phyloP scores from a whole-genome alignment of 2,329 filamentous ascomycete genomes.

The Colletotrichum chlorophyti region DNA sequence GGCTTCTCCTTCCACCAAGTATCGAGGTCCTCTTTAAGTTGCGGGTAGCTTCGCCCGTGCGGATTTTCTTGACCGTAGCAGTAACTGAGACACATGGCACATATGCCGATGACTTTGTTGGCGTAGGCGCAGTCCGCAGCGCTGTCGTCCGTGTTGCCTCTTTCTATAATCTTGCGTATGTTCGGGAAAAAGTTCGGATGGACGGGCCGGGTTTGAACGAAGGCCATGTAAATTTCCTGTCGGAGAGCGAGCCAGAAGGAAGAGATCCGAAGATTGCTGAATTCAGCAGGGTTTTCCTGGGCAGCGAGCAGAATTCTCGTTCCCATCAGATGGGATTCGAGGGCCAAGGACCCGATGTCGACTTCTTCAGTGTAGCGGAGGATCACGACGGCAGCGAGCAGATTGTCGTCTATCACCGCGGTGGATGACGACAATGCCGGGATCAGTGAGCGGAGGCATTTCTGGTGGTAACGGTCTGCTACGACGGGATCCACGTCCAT shows the following conservation, averaged over 20 bases:
- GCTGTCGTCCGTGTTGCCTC: slow-evolving; percentile 16
- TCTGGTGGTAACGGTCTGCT: slow-evolving; percentile 37
- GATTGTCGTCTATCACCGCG: slow-evolving; percentile 37
- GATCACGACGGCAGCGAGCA: slow-evolving; percentile 38
- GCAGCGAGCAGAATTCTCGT: slow-evolving; percentile 37
- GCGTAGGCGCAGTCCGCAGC: slow-evolving; percentile 33
- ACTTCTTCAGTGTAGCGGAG: slow-evolving; percentile 39
- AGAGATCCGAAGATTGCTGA: slow-evolving; percentile 36
- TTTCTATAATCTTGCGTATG: slow-evolving; percentile 31
- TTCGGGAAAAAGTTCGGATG: slow-evolving; percentile 34
- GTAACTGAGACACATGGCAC: slow-evolving; percentile 36
- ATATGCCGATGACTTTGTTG: slow-evolving; percentile 36
- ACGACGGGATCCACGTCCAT: slow-evolving; percentile 32
- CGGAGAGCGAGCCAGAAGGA: slow-evolving; percentile 38
- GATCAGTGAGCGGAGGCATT: slow-evolving; percentile 35
- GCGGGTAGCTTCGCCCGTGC: slow-evolving; percentile 32
- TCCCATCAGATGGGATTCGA: slow-evolving; percentile 37
- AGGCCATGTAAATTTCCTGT: slow-evolving; percentile 40
- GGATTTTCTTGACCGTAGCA: slow-evolving; percentile 37
- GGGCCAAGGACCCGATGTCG: slow-evolving; percentile 14
- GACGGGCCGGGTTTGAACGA: slow-evolving; percentile 37
- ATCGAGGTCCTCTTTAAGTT: slow-evolving; percentile 33
- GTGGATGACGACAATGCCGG: slow-evolving; percentile 35
- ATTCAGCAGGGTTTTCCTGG: slow-evolving; percentile 35
- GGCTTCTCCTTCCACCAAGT: slow-evolving; percentile 38